Conservation (phyloP, 2,329 filamentous ascomycete genomes). For the Fusarium mexicanum region DNA sequence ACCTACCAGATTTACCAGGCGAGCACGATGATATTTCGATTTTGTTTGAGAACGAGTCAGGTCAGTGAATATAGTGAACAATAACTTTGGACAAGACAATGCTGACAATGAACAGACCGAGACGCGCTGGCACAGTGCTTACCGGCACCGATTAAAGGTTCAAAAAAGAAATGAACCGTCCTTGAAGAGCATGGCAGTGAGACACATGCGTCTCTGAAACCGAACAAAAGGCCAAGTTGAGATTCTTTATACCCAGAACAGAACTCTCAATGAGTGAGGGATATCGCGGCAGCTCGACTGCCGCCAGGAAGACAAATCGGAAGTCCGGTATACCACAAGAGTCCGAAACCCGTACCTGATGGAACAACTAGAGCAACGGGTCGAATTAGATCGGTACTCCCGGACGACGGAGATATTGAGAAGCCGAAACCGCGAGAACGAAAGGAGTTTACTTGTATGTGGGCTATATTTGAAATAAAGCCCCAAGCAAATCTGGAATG, state of each 20-base stretch:
- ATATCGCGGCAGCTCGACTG: background rate
- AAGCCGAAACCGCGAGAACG: background rate
- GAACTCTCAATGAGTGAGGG: constrained; percentile 6
- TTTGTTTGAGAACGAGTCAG: constrained; percentile 80
- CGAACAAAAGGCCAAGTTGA: constrained; percentile 14
- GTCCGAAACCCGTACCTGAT: constrained; percentile 18
- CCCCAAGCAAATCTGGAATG: background rate
- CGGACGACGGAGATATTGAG: constrained; percentile 1
- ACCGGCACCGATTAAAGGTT: constrained; percentile 66
- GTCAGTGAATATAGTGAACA: constrained; percentile 59
- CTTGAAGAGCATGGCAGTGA: constrained; percentile 18
- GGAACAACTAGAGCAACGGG: background rate
- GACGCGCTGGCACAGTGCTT: constrained; percentile 62
- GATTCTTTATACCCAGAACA: constrained; percentile 32
- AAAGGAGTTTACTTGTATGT: constrained; percentile 5
- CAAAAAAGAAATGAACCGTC: constrained; percentile 45
- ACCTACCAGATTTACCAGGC: constrained; percentile 87
- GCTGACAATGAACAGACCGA: constrained; percentile 57
- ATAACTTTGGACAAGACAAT: background rate
- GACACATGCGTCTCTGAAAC: background rate
- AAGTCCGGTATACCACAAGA: constrained; percentile 9
- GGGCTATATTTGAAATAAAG: constrained; percentile 7
- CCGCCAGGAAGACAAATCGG: constrained; percentile 2
- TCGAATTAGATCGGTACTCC: background rate
- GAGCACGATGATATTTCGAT: constrained; percentile 94